Base-by-base conservation (phyloP, 2,329 filamentous ascomycete species). In the Fusarium burgessii region DNA sequence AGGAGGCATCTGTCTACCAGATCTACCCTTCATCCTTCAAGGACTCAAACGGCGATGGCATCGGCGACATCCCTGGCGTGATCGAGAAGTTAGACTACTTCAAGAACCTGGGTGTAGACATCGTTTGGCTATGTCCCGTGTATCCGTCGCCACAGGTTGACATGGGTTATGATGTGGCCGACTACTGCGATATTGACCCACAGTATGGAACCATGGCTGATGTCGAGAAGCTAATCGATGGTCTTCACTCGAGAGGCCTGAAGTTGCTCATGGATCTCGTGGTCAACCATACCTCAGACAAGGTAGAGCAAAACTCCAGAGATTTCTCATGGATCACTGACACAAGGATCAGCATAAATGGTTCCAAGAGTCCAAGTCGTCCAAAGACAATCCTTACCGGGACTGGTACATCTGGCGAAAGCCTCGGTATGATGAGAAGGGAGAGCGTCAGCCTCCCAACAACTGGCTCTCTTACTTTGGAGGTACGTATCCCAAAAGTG, bases 261-360 rank as follows among this genome's bases (percentile, higher is more conserved):
- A 89, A 88, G 71, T 79, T 94, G 10, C 88, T 95, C 43, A 86
- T 94, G 70, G 92, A 95, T 76, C 82, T 95, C 3, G 92, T 95
- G 1, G 86, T 94, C 59, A 95, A 94, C 70, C 92, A 95, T 76
- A 93, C 91, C 0, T 92, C 89, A n/a, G 62, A 73, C 17, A 40
- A 75, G 49, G 69, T 72, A 58, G 17, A 3, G 36, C 20, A 14
- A 5, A 4, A 10, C 10, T 17, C 14, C 23, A n/a, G 12, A 25
- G 7, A 25, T 15, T 42, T 7, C 11, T 20, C 11, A 15, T 5
- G 40, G 13, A 27, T 17, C 10, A 11, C 42, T 68, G 9, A 66
- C 14, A n/a, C 9, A 5, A 5, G 2, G 1, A 11, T 57, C 4
- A 72, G 61, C 72, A 74, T 41, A 41, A 64, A 23, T 74, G 90